Conservation (phyloP, 306 rosid genomes). For the Prinsepia uniflora region DNA sequence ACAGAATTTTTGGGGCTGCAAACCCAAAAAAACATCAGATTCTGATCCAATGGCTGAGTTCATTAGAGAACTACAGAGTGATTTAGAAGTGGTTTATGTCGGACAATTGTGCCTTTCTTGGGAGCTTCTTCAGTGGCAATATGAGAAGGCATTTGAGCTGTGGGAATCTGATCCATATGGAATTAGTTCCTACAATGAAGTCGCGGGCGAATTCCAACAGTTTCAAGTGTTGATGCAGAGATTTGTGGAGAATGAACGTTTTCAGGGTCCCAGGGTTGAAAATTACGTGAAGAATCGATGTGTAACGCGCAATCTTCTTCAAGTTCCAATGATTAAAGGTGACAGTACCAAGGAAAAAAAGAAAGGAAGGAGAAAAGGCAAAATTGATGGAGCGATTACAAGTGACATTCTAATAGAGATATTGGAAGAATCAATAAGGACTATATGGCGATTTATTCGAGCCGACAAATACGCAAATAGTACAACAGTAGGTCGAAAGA, state of each 20-base stretch:
- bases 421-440: constrained; percentile 75
- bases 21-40: constrained; percentile 37
- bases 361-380: constrained; percentile 35
- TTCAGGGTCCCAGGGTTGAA: constrained; percentile 75
- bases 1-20: constrained; percentile 37
- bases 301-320: constrained; percentile 60
- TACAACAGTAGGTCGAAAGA: constrained; percentile 26
- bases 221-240: constrained; percentile 75
- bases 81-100: constrained; percentile 81
- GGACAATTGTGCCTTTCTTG: constrained; percentile 95
- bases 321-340: constrained; percentile 75
- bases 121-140: constrained; percentile 92
- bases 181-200: constrained; percentile 42
- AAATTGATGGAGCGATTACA: constrained; percentile 38
- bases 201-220: constrained; percentile 77
- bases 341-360: constrained; percentile 45
- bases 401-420: constrained; percentile 59
- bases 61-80: constrained; percentile 56
- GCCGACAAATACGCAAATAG: constrained; percentile 53
- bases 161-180: constrained; percentile 40
- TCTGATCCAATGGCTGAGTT: constrained; percentile 50
- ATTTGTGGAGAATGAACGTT: constrained; percentile 73
- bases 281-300: constrained; percentile 69
- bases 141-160: constrained; percentile 55
- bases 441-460: constrained; percentile 69